Evolutionary conservation across 371 early-diverging fungal species (phyloP), one percentile per base, ranked within the genome.

Genomic region (Rhizoclosmatium hyalinum): DNA sequence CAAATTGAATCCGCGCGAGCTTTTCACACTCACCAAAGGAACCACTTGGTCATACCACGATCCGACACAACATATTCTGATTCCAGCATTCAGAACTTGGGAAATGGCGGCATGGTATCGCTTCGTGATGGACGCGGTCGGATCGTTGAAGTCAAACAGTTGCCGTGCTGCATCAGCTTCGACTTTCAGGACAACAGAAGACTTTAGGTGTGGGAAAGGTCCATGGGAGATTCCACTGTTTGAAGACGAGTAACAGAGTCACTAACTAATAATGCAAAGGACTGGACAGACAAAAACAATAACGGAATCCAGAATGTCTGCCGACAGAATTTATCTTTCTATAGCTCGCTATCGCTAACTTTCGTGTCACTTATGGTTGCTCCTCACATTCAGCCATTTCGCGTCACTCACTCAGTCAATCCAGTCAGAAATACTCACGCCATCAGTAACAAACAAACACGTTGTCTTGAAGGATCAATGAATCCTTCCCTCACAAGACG

Each of bases 21-120:
- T 24, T 24, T 24, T 24, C 24, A 24, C 24, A 24, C 24, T 24
- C 24, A 24, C 24, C 24, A 85, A 80, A 2, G 97, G 97, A 0
- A 96, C 96, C 0, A 95, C 96, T 77, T 97, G 96, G 77, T 97
- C 97, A 67, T 94, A 83, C 94, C 93, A 95, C 81, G 6, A 91
- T 87, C 21, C 92, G 89, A 73, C 92, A 81, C 74, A 92, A 82
- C 91, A 87, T 12, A 92, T 77, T 46, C 92, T 88, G 17, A 94
- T 89, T 1, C 94, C 93, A 1, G 82, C 75, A 2, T 89, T 80
- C 24, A 94, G 81, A 0, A 95, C 82, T 12, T 80, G 83, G n/a
- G 86, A 82, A 68, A 95, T 83, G 0, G 94, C 92, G 0, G 88
- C 84, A 44, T 87, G 85, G 68, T 92, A 95, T 61, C 84, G 83